Base-by-base conservation (phyloP, 2,329 filamentous ascomycete genomes). In the Stemphylium beticola region DNA sequence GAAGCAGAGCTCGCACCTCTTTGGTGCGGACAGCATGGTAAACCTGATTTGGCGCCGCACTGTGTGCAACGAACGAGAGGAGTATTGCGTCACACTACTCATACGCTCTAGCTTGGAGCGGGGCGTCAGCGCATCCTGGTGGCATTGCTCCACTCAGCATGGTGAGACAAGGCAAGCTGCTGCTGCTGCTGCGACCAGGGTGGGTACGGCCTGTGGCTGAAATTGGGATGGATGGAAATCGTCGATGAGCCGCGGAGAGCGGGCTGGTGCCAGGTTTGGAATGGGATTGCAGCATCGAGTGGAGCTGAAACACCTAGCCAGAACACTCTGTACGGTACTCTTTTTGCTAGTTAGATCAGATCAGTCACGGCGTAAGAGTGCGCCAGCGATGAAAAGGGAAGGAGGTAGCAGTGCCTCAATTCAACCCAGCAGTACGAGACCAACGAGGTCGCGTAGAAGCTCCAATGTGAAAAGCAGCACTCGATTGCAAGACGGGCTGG, bases 11-110 rank as follows among this genome's bases (percentile, higher is more conserved):
- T 75, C 62, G 61, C 68, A 68, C 71, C 71, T 65, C 71, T 70
- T 60, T 52, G 42, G 42, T 55, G 57, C 50, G 55, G 41, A 40
- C 37, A 60, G 57, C 43, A 51, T 52, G 62, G 64, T 64, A 76
- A 73, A 76, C 74, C 72, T 75, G 74, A 71, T 76, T 76, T 75
- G 56, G 56, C 29, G 53, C 60, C 60, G 54, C 44, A 55, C 51
- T 58, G 58, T 69, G 68, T 69, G 65, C 64, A 56, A 65, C 61
- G 61, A 63, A 65, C 57, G 52, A 55, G 53, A 62, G 55, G 48
- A 61, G 55, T 53, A 72, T 74, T 75, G 70, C 72, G 71, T 74
- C 73, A 74, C 71, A 62, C 52, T 46, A 42, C 41, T 44, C 34
- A 33, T 41, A 51, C 40, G 57, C 57, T 62, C 58, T 60, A 67